Percentiles rank a stretch among this genome's conserved stretches.
phyloP scores from a whole-genome alignment of 257 asterid species.

The Phtheirospermum japonicum region DNA sequence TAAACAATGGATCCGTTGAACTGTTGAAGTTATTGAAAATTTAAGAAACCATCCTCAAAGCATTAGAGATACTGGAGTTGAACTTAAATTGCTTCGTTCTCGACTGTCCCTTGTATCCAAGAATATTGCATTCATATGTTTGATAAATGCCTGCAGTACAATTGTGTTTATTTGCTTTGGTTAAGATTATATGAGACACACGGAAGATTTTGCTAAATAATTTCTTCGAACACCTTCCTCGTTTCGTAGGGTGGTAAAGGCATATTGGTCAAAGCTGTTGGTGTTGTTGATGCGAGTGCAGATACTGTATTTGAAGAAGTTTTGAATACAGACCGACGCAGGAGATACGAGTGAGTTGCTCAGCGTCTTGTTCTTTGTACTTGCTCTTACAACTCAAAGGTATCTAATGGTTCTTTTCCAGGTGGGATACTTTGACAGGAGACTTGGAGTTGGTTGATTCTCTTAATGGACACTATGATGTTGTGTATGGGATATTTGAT shows the following conservation, averaged over 20 bases:
- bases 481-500: constrained; percentile 84
- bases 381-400: constrained; percentile 28
- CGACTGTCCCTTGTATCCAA: constrained; percentile 20
- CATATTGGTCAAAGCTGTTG: constrained; percentile 90
- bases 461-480: constrained; percentile 75
- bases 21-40: not conserved
- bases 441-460: constrained; percentile 91
- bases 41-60: constrained; percentile 17
- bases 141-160: constrained; percentile 1
- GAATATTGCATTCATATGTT: constrained; percentile 17
- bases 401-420: constrained; percentile 45
- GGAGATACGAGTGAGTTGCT: constrained; percentile 80
- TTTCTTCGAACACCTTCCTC: constrained; percentile 23
- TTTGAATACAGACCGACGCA: constrained; percentile 65
- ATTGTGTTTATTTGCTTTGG: constrained; percentile 18
- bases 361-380: constrained; percentile 18
- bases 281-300: constrained; percentile 88
- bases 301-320: constrained; percentile 87
- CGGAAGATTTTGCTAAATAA: constrained; percentile 7
- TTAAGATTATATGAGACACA: constrained; percentile 15
- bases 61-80: not conserved
- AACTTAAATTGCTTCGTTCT: constrained; percentile 11
- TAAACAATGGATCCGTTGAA: not conserved
- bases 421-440: constrained; percentile 96
- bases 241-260: constrained; percentile 70